Base-by-base conservation (phyloP, 2,329 filamentous ascomycete species). In the Penicillium corylophilum region DNA sequence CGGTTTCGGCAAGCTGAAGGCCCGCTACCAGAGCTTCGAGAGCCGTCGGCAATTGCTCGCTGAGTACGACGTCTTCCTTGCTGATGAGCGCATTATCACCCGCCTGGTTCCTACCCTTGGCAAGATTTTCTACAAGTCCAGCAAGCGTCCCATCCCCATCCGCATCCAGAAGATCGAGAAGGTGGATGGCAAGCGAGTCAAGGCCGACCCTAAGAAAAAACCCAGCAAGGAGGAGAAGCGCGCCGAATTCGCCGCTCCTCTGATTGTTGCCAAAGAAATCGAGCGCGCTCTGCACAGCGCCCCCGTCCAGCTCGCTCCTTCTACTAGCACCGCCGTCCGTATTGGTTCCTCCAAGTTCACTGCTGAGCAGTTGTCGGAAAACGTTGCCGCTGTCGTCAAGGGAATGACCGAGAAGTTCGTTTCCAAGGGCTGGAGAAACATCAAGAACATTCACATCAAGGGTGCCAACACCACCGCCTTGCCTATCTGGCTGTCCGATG, bases 31-130 rank as follows among this genome's bases (percentile, higher is more conserved):
- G 78, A 84, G 88, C 55, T 99, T 90, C 74, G 94, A 99, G 77
- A 85, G 84, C 47, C 86, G 89, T 73, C 82, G 94, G 59, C 90
- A 94, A 72, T 82, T 99, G 31, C 82, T 87, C 56, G 78, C 84
- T 40, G 90, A 96, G 72, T 90, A 96, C 73, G 94, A 97, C 70
- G 77, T 97, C 50, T 97, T 99, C 77, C 81, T 99, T 51, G 93
- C 89, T 46, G 94, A 99, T 71, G 89, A 96, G 67, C 82, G 94
- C 44, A 88, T 99, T 49, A 76, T 85, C 56, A 82, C 81, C 52
- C 78, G 81, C 54, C 80, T 97, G 53, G 90, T 92, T 50, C 82
- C 83, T 59, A 78, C 86, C 2, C 84, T 99, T 12, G 94, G 93
- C 63, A 97, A 96, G 78, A 87, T 87, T 1, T 97, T 99, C 73